Percentiles rank a stretch among this genome's conserved stretches.
Conservation (phyloP, 805 yeast species). For the Candida morakotiae region DNA sequence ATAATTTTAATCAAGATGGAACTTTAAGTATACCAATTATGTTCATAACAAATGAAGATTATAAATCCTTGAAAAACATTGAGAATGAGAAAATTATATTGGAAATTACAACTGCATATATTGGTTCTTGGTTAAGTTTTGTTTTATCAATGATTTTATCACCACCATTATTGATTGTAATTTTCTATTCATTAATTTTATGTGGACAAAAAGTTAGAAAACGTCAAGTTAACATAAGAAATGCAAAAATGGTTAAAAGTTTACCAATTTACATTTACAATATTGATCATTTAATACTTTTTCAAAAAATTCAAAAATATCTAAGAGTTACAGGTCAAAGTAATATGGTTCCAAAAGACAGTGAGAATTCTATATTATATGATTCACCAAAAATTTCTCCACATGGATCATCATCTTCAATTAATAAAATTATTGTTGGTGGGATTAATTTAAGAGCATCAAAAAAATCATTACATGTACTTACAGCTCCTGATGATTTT, state of each 20-base stretch:
- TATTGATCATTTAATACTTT: conserved; percentile 29
- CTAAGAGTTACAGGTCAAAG: conserved; percentile 29
- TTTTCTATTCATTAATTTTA: conserved; percentile 29
- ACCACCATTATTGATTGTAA: conserved; percentile 36
- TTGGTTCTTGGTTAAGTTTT: conserved; percentile 36
- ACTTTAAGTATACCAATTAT: conserved; percentile 45
- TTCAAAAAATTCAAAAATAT: conserved; percentile 23
- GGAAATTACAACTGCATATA: conserved; percentile 26
- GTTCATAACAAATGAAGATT: conserved; percentile 47
- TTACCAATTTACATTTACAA: conserved; percentile 38
- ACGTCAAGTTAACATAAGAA: conserved; percentile 22
- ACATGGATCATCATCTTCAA: conserved; percentile 20
- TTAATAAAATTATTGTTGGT: conserved; percentile 35
- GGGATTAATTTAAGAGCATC: conserved; percentile 32
- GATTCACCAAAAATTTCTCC: conserved; percentile 14
- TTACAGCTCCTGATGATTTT: conserved; percentile 29
- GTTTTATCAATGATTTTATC: conserved; percentile 39
- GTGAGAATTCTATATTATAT: conserved; percentile 1
- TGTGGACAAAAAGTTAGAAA: conserved; percentile 24
- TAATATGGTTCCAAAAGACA: conserved; percentile 8
- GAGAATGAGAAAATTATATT: conserved; percentile 11
- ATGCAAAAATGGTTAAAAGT: conserved; percentile 28
- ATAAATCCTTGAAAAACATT: conserved; percentile 14
- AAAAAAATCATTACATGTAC: conserved; percentile 15
- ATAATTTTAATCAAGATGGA: conserved; percentile 37